phyloP scores from a whole-genome alignment of 2,329 filamentous ascomycete genomes.

The Paradendryphiella salina region DNA sequence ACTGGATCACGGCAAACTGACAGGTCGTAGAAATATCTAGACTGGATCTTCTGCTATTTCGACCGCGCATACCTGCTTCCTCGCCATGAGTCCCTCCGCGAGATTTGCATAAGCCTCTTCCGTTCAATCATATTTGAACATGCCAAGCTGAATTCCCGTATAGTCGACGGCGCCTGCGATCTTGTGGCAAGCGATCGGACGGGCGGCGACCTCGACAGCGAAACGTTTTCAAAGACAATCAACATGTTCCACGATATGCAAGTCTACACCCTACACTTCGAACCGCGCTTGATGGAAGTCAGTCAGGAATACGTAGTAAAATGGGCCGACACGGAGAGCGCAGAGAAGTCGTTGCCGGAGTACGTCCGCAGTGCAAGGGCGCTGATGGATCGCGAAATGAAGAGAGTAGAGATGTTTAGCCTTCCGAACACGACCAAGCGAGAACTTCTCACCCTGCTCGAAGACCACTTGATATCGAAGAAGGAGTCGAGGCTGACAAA shows the following conservation, averaged over 20 bases:
- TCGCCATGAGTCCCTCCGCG: constrained; percentile 75
- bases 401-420: constrained; percentile 77
- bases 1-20: constrained; percentile 9
- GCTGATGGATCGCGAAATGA: constrained; percentile 72
- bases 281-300: constrained; percentile 69
- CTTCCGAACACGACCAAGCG: constrained; percentile 82
- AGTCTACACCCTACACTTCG: constrained; percentile 78
- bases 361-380: constrained; percentile 73
- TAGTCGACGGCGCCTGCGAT: constrained; percentile 73
- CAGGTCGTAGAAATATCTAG: constrained; percentile 65
- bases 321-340: constrained; percentile 70
- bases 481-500: constrained; percentile 64
- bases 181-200: constrained; percentile 73
- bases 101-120: constrained; percentile 78
- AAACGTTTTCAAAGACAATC: constrained; percentile 71
- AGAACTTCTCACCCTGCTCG: constrained; percentile 72
- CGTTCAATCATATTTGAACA: constrained; percentile 63
- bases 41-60: constrained; percentile 90
- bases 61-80: constrained; percentile 86
- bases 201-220: constrained; percentile 60
- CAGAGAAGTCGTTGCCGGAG: constrained; percentile 65
- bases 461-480: constrained; percentile 70
- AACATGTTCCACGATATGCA: constrained; percentile 83
- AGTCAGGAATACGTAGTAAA: constrained; percentile 70
- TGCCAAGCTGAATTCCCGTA: constrained; percentile 55